Evolutionary conservation across 2,329 filamentous ascomycete genomes (phyloP), one percentile per base, ranked within the genome.

Genomic region (Tricladium varicosporioides): DNA sequence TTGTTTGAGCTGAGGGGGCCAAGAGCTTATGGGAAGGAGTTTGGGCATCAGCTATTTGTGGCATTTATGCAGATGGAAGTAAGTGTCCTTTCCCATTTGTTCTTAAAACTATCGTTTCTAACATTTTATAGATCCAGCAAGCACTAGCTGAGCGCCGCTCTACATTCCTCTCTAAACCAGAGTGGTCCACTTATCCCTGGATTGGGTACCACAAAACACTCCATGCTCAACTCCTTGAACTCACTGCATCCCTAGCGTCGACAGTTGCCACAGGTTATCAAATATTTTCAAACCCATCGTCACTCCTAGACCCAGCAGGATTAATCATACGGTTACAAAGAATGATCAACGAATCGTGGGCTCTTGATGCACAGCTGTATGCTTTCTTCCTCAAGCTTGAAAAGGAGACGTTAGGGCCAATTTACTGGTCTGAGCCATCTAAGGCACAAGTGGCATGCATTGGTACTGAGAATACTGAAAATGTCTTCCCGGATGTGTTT

Each of bases 21-120:
- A 5, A 58, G 68, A 48, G 65, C 67, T 14, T 70, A 74, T 62
- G 55, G 56, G 13, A 65, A 64, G 19, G 70, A 68, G 1, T 58
- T 71, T 27, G 72, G 61, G 14, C 70, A 73, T 64, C 56, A 66
- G 27, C 56, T 74, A 11, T 73, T 74, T 53, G 51, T 70, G 9
- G 65, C 67, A 0, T 69, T 71, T 49, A 61, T 71, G 15, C 54
- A 64, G 18, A 63, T 66, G 46, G 69, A 63, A 45, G 65, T 65
- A 53, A 43, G 49, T 50, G 2, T 10, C 31, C 33, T 42, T 15
- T 11, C 5, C 15, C 15, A 33, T 44, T 40, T 5, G 43, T 51
- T 16, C 33, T 2, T 15, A n/a, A 18, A 7, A 18, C 42, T 46
- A 19, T 42, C 27, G 22, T 42, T 53, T 19, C 46, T 55, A 11